phyloP scores from a whole-genome alignment of 345 rosid species.

The Camelina hispida region DNA sequence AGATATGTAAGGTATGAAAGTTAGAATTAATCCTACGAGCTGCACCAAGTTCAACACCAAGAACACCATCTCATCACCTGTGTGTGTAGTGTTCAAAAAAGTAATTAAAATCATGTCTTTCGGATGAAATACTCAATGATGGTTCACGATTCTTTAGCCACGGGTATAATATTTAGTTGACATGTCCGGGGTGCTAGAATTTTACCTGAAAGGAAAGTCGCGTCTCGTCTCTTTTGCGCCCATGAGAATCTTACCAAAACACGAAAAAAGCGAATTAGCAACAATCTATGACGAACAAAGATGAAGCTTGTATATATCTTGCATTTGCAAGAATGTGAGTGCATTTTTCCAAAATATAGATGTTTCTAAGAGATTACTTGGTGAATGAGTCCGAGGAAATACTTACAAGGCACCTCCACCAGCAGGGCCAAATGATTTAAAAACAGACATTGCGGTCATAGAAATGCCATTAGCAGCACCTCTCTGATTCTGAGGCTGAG shows the following conservation, averaged over 20 bases:
- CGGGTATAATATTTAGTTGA: background rate
- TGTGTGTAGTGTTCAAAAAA: background rate
- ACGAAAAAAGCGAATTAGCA: background rate
- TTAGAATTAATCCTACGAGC: slow-evolving; percentile 29
- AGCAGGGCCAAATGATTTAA: slow-evolving; percentile 42
- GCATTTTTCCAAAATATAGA: background rate
- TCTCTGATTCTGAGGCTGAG: slow-evolving; percentile 32
- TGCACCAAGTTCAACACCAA: slow-evolving; percentile 39
- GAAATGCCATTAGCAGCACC: slow-evolving; percentile 43
- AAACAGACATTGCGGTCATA: slow-evolving; percentile 40
- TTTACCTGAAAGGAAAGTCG: slow-evolving; percentile 31
- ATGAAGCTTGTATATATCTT: slow-evolving; percentile 8
- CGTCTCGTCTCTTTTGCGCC: slow-evolving; percentile 33
- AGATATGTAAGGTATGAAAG: slow-evolving; percentile 35
- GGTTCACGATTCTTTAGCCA: background rate
- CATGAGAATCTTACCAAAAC: slow-evolving; percentile 28
- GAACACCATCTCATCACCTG: slow-evolving; percentile 42
- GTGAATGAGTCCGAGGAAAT: background rate
- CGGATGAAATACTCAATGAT: background rate
- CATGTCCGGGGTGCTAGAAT: background rate
- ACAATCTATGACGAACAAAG: slow-evolving; percentile 1
- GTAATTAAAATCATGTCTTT: background rate
- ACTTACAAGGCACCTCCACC: slow-evolving; percentile 41
- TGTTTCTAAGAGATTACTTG: background rate
- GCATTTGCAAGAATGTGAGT: slow-evolving; percentile 1